Percentiles rank a stretch among this genome's conserved stretches.
Conservation (phyloP, 192 early-diverging fungal species). For the Mortierella antarctica region DNA sequence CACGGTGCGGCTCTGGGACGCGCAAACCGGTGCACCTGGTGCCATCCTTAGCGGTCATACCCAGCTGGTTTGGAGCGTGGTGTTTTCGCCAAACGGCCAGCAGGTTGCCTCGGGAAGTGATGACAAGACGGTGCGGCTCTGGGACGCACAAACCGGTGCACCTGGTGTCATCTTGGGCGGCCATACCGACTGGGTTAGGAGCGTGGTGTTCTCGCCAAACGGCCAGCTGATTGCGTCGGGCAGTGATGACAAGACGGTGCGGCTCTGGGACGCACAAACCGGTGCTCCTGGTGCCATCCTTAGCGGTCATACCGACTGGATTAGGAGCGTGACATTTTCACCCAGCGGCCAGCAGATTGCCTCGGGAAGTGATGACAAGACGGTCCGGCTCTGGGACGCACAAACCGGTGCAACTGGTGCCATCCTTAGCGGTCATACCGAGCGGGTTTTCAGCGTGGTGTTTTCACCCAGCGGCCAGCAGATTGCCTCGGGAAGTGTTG, state of each 20-base stretch:
- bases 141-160: too few relatives aligned
- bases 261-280: constrained; percentile 5
- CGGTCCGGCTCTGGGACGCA: constrained; percentile 13
- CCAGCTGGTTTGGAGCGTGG: too few relatives aligned
- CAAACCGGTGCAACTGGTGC: constrained; percentile 3
- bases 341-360: constrained; percentile 11
- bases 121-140: too few relatives aligned
- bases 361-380: constrained; percentile 4
- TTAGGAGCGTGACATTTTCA: neutral
- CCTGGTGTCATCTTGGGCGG: too few relatives aligned
- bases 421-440: constrained; percentile 9
- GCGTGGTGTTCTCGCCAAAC: neutral
- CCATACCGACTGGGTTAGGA: neutral
- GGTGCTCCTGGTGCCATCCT: constrained; percentile 4
- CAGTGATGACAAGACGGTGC: constrained; percentile 5
- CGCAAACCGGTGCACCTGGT: too few relatives aligned
- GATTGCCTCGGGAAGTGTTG: constrained; percentile 4
- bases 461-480: constrained; percentile 5
- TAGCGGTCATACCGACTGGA: neutral
- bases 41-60: too few relatives aligned
- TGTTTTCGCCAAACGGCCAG: too few relatives aligned
- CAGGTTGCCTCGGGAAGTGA: too few relatives aligned
- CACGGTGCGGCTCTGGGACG: neutral
- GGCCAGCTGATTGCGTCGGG: constrained; percentile 1
- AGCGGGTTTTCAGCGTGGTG: neutral